Percentiles rank a stretch among this genome's conserved stretches.
These are phyloP conservation scores for Globisporangium lucens DNA, from an alignment of 352 stramenopile genomes.

Conservation along the genomic window DNA sequence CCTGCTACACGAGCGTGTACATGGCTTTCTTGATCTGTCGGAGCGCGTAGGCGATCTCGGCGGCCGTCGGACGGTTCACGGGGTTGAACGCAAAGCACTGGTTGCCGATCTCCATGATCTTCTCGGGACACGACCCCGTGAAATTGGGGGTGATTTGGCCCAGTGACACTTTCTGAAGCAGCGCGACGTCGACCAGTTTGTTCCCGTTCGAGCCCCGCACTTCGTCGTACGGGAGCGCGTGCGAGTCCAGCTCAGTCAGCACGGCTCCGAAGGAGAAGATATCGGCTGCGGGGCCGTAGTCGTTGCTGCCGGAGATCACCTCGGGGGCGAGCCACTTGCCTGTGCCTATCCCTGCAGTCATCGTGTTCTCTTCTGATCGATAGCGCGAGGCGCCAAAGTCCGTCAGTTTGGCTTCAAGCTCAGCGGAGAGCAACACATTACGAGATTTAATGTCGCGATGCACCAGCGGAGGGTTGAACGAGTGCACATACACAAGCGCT, in stretches of 20 bases:
- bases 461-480: constrained; percentile 19
- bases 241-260: constrained; percentile 54
- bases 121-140: constrained; percentile 28
- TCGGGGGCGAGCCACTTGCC: constrained; percentile 55
- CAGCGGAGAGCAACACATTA: constrained; percentile 22
- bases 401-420: constrained; percentile 47
- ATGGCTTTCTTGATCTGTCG: constrained; percentile 25
- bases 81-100: constrained; percentile 34
- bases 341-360: constrained; percentile 51
- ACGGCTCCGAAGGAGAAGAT: constrained; percentile 63
- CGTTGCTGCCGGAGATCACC: constrained; percentile 39
- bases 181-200: constrained; percentile 37
- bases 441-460: constrained; percentile 23
- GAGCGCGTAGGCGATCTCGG: constrained; percentile 41
- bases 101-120: constrained; percentile 20
- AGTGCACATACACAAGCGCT: constrained; percentile 19
- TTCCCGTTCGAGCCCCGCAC: constrained; percentile 29
- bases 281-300: constrained; percentile 49
- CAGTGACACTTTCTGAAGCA: constrained; percentile 38
- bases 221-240: constrained; percentile 47
- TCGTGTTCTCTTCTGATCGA: constrained; percentile 37
- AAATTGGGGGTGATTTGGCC: constrained; percentile 35
- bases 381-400: constrained; percentile 59
- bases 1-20: not conserved
- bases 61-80: constrained; percentile 32